Conservation (phyloP, 139 green algal genomes). For the Coelastrella sp. region DNA sequence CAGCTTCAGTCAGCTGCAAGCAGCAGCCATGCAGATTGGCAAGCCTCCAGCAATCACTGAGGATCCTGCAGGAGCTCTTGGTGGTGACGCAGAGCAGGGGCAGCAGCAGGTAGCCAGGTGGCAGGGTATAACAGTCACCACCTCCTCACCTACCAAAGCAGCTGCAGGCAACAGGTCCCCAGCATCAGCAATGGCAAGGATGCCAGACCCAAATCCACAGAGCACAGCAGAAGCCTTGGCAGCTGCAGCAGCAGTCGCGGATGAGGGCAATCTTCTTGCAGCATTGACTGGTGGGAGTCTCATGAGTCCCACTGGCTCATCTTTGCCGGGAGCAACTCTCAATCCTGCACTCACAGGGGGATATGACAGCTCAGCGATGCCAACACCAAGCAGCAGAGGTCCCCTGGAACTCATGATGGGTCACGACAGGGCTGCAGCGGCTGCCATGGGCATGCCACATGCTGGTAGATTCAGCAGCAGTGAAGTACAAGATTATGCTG, state of each 20-base stretch:
- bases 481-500: constrained; percentile 29
- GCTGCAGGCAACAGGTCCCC: constrained; percentile 17
- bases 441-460: not conserved
- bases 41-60: not conserved
- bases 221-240: constrained; percentile 29
- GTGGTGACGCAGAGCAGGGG: not conserved
- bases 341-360: constrained; percentile 6
- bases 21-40: constrained; percentile 37
- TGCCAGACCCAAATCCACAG: not conserved
- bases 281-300: constrained; percentile 24
- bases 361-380: constrained; percentile 1
- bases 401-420: not conserved
- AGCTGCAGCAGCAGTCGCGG: constrained; percentile 20
- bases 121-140: not conserved
- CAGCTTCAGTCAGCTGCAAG: constrained; percentile 34
- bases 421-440: not conserved
- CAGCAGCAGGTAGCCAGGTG: not conserved
- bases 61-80: not conserved
- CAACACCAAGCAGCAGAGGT: constrained; percentile 19
- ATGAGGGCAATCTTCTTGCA: constrained; percentile 3
- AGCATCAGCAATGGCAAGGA: not conserved
- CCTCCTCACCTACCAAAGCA: not conserved
- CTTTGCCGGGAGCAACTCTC: not conserved
- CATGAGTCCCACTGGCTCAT: constrained; percentile 30
- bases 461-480: constrained; percentile 35